Evolutionary conservation across 75 land plant genomes (phyloP), one percentile per base, ranked within the genome.

Genomic region (Pinus tabuliformis): DNA sequence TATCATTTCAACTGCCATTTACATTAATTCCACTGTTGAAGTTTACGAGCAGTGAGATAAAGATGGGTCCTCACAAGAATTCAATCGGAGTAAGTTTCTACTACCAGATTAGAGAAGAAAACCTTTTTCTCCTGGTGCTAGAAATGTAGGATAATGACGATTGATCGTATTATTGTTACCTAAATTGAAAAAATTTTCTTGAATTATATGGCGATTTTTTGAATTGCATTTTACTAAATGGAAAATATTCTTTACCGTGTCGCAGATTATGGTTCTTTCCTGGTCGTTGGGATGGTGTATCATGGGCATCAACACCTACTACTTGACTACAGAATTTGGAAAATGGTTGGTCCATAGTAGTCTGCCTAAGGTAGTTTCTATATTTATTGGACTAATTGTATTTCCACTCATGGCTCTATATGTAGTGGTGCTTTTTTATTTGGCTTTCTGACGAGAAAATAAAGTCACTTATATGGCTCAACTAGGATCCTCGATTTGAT

Each of bases 21-120:
- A 83, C 83, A 2, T 56, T 87, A 8, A 75, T 87, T 72, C 89
- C 89, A 0, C 73, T 87, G 62, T 77, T 84, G 39, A 86, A 87
- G 54, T 87, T 87, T 63, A 87, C 83, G 4, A 81, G 86, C 75
- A 80, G 83, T 42, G 22, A 75, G 11, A 75, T 79, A 8, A 87
- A 87, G 78, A 87, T 87, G 89, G 89, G 89, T 58, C 82, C 75
- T 59, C 68, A 76, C 78, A 81, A 76, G 42, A 81, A 81, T 26
- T 70, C 73, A 33, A 26, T 78, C 33, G 11, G 36, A 18, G 79
- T 78, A 61, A 62, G 77, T 17, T 21, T 1, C 2, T 6, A 39
- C 26, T 13, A 30, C 54, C 42, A 39, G 2, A 49, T 9, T 49
- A 2, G 12, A 49, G 12, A 49, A 49, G 12, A 49, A 49, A 49